A percentile compares a stretch with the other conserved stretches of the same genome.
Evolutionary conservation across 2,329 filamentous ascomycete species (phyloP).

Genomic region (Leptodontidium sp.): DNA sequence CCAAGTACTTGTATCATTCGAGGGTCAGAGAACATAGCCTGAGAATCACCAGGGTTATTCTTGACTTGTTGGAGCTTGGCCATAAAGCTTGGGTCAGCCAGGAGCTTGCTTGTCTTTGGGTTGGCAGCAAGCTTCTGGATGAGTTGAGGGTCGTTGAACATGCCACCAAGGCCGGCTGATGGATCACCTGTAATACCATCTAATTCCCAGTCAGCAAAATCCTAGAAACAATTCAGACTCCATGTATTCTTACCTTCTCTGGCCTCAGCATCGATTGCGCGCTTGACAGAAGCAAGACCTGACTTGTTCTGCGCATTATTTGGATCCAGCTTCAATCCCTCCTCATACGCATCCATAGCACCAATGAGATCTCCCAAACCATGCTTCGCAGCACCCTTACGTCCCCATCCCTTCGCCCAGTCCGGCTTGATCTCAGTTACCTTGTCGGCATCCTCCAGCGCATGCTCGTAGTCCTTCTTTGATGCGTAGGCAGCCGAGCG

Average conservation of each 20-base stretch:
- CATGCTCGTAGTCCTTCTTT: constrained; percentile 85
- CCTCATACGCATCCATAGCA: constrained; percentile 89
- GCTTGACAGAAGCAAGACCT: constrained; percentile 83
- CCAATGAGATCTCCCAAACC: constrained; percentile 85
- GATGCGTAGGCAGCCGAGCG: constrained; percentile 89
- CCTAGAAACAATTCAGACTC: not conserved
- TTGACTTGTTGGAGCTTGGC: constrained; percentile 83
- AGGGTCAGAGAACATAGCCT: constrained; percentile 86
- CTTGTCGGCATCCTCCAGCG: constrained; percentile 90
- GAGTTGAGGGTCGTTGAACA: constrained; percentile 94
- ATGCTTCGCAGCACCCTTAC: constrained; percentile 91
- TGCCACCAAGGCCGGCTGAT: constrained; percentile 79
- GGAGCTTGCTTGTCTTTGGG: constrained; percentile 86
- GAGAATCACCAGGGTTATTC: constrained; percentile 80
- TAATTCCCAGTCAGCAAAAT: constrained; percentile 32
- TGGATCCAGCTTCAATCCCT: constrained; percentile 92
- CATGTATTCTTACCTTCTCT: constrained; percentile 49
- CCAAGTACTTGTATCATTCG: constrained; percentile 94
- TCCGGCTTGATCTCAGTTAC: constrained; percentile 95
- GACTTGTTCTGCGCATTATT: constrained; percentile 92
- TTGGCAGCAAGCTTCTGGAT: constrained; percentile 90
- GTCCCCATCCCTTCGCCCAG: constrained; percentile 96
- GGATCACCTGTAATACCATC: constrained; percentile 66
- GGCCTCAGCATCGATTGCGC: constrained; percentile 84
- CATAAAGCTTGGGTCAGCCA: constrained; percentile 90